Evolutionary conservation across 345 rosid species (phyloP).

Genomic region (thale cress (Arabidopsis thaliana)): DNA sequence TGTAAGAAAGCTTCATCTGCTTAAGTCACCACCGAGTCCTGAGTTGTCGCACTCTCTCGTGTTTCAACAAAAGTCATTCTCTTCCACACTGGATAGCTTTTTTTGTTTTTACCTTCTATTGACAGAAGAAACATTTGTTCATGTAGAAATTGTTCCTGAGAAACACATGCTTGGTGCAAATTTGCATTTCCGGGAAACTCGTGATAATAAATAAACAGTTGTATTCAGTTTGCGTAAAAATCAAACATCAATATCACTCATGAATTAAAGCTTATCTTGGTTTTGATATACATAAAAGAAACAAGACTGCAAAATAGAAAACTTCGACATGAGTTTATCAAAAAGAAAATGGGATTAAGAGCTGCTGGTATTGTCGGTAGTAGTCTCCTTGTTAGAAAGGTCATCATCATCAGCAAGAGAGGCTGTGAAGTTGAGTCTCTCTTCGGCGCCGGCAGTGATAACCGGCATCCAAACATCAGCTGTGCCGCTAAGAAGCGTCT

Average conservation of each 20-base stretch:
- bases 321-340: not conserved
- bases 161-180: constrained; percentile 36
- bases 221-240: constrained; percentile 2
- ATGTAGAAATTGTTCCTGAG: constrained; percentile 28
- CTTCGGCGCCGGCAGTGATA: constrained; percentile 75
- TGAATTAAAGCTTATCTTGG: not conserved
- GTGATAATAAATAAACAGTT: constrained; percentile 37
- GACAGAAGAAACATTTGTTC: constrained; percentile 37
- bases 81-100: constrained; percentile 29
- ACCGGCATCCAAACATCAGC: constrained; percentile 90
- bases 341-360: constrained; percentile 16
- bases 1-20: constrained; percentile 67
- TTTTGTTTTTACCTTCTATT: not conserved
- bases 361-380: constrained; percentile 22
- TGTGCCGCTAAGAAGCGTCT: constrained; percentile 71
- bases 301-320: not conserved
- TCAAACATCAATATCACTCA: constrained; percentile 1
- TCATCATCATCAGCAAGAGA: constrained; percentile 41
- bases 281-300: not conserved
- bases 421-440: constrained; percentile 68
- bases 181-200: constrained; percentile 12
- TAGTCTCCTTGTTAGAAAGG: constrained; percentile 17
- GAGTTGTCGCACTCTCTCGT: constrained; percentile 10
- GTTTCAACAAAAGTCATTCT: constrained; percentile 4
- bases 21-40: constrained; percentile 9